Evolutionary conservation across 805 yeast genomes (phyloP).

Genomic region (Kockiozyma suomiensis): DNA sequence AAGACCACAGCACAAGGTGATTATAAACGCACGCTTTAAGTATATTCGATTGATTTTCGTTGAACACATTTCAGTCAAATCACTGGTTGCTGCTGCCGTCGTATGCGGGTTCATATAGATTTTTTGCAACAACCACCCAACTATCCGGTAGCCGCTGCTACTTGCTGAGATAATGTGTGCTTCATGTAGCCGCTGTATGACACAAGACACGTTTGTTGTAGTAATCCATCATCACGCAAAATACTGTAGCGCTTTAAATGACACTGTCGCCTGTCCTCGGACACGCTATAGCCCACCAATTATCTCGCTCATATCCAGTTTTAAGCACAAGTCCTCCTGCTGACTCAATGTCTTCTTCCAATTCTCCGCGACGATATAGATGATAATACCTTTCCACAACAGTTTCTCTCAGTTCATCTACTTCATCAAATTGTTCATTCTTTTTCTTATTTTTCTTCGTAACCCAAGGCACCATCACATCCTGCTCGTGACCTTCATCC

Average conservation of each 20-base stretch:
- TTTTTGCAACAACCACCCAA: too few species aligned
- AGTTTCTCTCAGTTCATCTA: constrained; percentile 32
- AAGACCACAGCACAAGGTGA: too few species aligned
- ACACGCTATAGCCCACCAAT: constrained; percentile 70
- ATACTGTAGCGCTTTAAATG: not conserved
- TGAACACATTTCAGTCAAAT: too few species aligned
- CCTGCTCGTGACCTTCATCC: constrained; percentile 89
- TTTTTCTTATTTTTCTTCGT: constrained; percentile 39
- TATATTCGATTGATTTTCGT: too few species aligned
- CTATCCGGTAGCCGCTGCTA: too few species aligned
- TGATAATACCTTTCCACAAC: constrained; percentile 88
- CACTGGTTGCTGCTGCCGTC: not conserved
- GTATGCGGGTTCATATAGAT: not conserved
- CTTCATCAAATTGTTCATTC: constrained; percentile 23
- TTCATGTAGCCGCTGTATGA: too few species aligned
- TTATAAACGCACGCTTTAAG: too few species aligned
- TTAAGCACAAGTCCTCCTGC: constrained; percentile 74
- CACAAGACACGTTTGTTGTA: too few species aligned
- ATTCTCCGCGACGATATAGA: constrained; percentile 80
- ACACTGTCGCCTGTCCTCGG: not conserved
- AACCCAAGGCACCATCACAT: constrained; percentile 96
- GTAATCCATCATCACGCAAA: too few species aligned
- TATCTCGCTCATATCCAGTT: constrained; percentile 88
- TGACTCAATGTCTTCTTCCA: constrained; percentile 63
- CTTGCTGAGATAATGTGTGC: too few species aligned